Percentiles rank a stretch among this genome's conserved stretches.
phyloP scores from a whole-genome alignment of 768 basidiomycete species.

The Xanthoconium stramineum region DNA sequence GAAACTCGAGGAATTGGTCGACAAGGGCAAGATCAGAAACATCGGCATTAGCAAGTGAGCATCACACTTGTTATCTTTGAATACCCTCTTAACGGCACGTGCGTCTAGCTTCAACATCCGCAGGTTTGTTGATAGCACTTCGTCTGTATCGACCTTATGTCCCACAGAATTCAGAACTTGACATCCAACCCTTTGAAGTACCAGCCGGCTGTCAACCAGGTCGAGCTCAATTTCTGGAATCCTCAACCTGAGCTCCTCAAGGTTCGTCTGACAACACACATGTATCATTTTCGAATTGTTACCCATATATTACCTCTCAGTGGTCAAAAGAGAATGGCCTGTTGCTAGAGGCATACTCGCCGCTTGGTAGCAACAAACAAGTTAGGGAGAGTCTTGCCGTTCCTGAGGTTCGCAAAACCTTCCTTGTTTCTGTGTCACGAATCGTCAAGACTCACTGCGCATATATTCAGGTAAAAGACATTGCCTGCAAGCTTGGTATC shows the following conservation, averaged over 20 bases:
- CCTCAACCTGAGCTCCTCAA: conserved; percentile 75
- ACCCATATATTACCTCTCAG: conserved; percentile 28
- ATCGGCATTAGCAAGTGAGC: conserved; percentile 82
- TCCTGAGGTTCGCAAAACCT: conserved; percentile 41
- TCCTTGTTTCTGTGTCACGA: neutral
- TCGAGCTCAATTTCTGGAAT: conserved; percentile 75
- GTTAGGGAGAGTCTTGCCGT: conserved; percentile 57
- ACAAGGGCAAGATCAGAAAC: conserved; percentile 71
- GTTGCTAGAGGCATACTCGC: conserved; percentile 74
- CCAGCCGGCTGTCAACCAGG: conserved; percentile 70
- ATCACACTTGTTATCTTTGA: neutral
- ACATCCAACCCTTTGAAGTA: conserved; percentile 59
- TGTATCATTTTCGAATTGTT: neutral
- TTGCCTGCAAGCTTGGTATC: conserved; percentile 61
- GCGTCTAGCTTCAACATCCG: conserved; percentile 56
- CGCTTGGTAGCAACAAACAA: conserved; percentile 59
- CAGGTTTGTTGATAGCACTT: conserved; percentile 23
- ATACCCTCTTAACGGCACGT: neutral
- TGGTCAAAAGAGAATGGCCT: conserved; percentile 67
- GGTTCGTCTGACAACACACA: conserved; percentile 31
- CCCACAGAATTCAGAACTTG: conserved; percentile 52
- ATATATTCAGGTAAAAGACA: conserved; percentile 43
- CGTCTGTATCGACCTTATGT: neutral
- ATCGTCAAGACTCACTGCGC: neutral
- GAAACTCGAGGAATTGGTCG: conserved; percentile 74